Base-by-base conservation (phyloP, 2,329 filamentous ascomycete genomes). In the Phaeophleospora eucalypticola region DNA sequence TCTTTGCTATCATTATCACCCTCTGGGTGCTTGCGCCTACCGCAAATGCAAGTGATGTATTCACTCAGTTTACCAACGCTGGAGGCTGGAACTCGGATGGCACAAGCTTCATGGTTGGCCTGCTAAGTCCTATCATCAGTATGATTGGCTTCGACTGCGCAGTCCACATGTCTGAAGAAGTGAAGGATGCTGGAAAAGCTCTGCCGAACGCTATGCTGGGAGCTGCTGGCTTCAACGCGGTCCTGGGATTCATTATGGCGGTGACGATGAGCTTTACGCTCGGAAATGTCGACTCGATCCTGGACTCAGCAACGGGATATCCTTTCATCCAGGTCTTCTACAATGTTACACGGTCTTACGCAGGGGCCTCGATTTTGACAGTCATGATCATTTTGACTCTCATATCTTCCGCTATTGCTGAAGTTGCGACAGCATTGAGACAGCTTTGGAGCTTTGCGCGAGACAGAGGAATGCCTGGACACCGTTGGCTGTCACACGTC, bases 1-100 rank as follows among this genome's bases (percentile, higher is more conserved):
- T 78, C 57, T 74, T 79, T 46, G 75, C 70, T 0, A 73, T 78
- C 45, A 59, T 79, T 9, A 71, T 78, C 18, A 67, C 72, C 0
- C 58, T 78, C 3, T 65, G 69, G 49, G 65, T 69, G 1, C 62
- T 73, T 44, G 68, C 70, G 0, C 68, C 71, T 1, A 64, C 65
- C 7, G 66, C 69, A 34, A 65, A 67, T 15, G 63, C 71, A 0
- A 57, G 66, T 12, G 65, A 68, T 3, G 71, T 77, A 0, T 76
- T 79, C 47, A 70, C 70, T 3, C 60, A 67, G 1, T 78, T 79
- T 51, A 62, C 67, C 16, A 77, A 79, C 46, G 46, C 59, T 14
- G 74, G 73, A 0, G 62, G 60, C 3, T 79, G 73, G 70, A 62
- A 62, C 1, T 72, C 60, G 2, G 62, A 68, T 24, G 69, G 58